Evolutionary conservation across 805 yeast species (phyloP).

Genomic region (Suhomyces vadensis): DNA sequence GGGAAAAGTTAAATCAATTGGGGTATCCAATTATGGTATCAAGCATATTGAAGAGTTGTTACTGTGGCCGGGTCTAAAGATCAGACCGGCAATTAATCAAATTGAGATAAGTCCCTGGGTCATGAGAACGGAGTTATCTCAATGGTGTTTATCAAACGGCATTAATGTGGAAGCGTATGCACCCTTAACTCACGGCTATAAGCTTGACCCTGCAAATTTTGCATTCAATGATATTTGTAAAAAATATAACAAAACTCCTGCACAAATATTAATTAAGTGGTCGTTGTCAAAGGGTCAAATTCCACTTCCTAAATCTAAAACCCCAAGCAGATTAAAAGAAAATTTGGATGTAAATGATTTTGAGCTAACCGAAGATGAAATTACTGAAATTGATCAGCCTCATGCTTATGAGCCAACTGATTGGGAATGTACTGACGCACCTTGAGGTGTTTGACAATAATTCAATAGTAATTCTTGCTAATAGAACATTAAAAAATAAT

Average conservation of each 20-base stretch:
- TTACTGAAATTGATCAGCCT: conserved; percentile 29
- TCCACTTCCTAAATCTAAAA: conserved; percentile 36
- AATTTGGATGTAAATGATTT: conserved; percentile 28
- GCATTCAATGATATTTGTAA: conserved; percentile 29
- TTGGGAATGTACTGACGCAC: conserved; percentile 67
- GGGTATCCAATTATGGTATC: conserved; percentile 64
- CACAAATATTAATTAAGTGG: conserved; percentile 52
- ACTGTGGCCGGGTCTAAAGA: conserved; percentile 44
- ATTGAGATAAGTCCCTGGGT: conserved; percentile 52
- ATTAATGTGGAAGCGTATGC: conserved; percentile 40
- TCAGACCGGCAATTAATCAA: conserved; percentile 50
- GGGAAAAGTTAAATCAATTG: conserved; percentile 54
- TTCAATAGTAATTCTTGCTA: no score
- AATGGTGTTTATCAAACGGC: conserved; percentile 27
- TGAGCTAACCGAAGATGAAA: conserved; percentile 28
- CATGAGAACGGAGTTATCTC: conserved; percentile 39
- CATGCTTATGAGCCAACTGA: conserved; percentile 69
- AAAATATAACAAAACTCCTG: conserved; percentile 42
- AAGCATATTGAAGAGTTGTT: conserved; percentile 57
- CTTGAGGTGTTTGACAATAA: background rate
- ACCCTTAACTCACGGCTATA: conserved; percentile 40
- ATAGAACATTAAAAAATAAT: no score
- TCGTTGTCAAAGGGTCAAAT: conserved; percentile 47
- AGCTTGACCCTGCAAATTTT: conserved; percentile 21
- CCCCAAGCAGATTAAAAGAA: conserved; percentile 21